Conservation (phyloP, 169 alveolate species). For the Amoebophrya sp. region DNA sequence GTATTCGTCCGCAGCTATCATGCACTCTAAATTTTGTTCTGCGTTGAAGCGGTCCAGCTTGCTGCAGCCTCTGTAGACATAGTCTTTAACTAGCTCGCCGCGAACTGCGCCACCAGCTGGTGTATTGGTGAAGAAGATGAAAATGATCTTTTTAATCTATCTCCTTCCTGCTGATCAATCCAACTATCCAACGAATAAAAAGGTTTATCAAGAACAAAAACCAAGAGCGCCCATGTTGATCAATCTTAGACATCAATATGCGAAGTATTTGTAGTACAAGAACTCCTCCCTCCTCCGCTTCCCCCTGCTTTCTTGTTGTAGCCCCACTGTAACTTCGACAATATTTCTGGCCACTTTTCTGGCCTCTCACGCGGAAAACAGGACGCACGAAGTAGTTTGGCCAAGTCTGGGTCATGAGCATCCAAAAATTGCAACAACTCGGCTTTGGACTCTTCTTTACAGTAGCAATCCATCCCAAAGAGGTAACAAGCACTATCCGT, state of each 20-base stretch:
- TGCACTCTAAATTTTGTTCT: constrained; percentile 42
- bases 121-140: too few species aligned
- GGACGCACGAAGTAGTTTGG: not conserved
- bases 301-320: constrained; percentile 21
- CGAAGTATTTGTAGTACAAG: not conserved
- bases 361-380: not conserved
- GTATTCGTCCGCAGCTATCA: constrained; percentile 45
- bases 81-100: not conserved
- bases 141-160: too few species aligned
- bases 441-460: constrained; percentile 40
- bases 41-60: constrained; percentile 44
- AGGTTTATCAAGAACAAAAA: not conserved
- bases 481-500: constrained; percentile 38
- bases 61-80: constrained; percentile 30
- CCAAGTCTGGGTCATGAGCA: constrained; percentile 36
- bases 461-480: constrained; percentile 49
- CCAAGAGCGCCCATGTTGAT: not conserved
- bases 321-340: constrained; percentile 41
- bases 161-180: too few species aligned
- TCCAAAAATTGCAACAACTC: constrained; percentile 39
- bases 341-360: constrained; percentile 36
- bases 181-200: too few species aligned
- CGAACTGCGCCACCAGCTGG: not conserved
- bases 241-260: not conserved
- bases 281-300: not conserved